These are phyloP conservation scores for Fusarium pseudograminearum DNA, from an alignment of 2,329 filamentous ascomycete species.

Conservation along the genomic window DNA sequence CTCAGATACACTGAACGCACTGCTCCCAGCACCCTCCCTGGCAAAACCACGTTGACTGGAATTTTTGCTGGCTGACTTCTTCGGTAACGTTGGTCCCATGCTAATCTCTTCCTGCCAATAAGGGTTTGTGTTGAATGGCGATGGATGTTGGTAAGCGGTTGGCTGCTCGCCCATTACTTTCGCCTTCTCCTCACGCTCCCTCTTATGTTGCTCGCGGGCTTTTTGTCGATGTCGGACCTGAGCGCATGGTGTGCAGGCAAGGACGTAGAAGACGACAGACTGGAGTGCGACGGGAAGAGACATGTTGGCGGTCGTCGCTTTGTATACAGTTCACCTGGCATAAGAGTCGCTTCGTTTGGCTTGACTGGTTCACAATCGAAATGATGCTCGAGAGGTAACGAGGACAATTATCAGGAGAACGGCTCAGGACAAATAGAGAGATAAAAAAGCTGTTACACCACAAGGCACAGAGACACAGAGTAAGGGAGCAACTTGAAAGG, in stretches of 20 bases:
- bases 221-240: slow-evolving; percentile 77
- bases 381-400: slow-evolving; percentile 1
- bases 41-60: slow-evolving; percentile 71
- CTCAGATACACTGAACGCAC: slow-evolving; percentile 55
- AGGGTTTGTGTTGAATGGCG: slow-evolving; percentile 86
- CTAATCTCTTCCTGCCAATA: slow-evolving; percentile 90
- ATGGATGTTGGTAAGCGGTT: slow-evolving; percentile 80
- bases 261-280: slow-evolving; percentile 81
- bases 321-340: slow-evolving; percentile 38
- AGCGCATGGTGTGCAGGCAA: slow-evolving; percentile 83
- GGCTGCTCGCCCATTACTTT: slow-evolving; percentile 77
- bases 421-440: slow-evolving; percentile 4
- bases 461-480: slow-evolving; percentile 27
- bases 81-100: slow-evolving; percentile 80
- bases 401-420: slow-evolving; percentile 18
- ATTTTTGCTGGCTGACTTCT: slow-evolving; percentile 69
- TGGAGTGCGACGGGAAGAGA: slow-evolving; percentile 72
- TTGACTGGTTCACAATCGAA: slow-evolving; percentile 13
- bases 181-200: slow-evolving; percentile 73
- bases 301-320: slow-evolving; percentile 50
- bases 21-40: slow-evolving; percentile 68
- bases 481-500: slow-evolving; percentile 35
- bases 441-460: slow-evolving; percentile 22
- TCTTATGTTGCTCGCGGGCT: slow-evolving; percentile 76
- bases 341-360: slow-evolving; percentile 35